phyloP scores from a whole-genome alignment of 2,329 filamentous ascomycete species.

The Emericellopsis cladophorae region DNA sequence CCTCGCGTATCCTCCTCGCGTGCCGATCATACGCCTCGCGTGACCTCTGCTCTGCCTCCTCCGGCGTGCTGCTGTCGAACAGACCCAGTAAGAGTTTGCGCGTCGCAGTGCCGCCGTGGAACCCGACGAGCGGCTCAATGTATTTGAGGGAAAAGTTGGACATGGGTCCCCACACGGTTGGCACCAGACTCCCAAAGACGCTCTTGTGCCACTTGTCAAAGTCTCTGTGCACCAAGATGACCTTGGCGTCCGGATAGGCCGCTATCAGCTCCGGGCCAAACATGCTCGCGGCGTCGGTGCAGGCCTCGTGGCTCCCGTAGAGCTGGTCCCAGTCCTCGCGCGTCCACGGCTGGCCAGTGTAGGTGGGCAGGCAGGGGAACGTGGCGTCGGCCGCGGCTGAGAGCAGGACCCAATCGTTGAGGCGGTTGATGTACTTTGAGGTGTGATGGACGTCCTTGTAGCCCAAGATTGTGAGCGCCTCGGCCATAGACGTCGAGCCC shows the following conservation, averaged over 20 bases:
- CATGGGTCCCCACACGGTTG: conserved; percentile 9
- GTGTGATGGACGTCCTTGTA: conserved; percentile 19
- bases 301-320: conserved; percentile 14
- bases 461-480: conserved; percentile 17
- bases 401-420: conserved; percentile 11
- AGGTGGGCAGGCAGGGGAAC: conserved; percentile 12
- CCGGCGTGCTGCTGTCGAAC: conserved; percentile 8
- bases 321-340: conserved; percentile 19
- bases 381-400: conserved; percentile 15
- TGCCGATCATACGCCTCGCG: conserved; percentile 15
- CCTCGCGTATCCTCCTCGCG: conserved; percentile 12
- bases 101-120: conserved; percentile 9
- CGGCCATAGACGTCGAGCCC: conserved; percentile 18
- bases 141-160: conserved; percentile 7
- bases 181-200: conserved; percentile 14
- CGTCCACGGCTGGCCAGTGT: conserved; percentile 12
- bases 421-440: conserved; percentile 9
- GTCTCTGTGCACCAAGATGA: conserved; percentile 16
- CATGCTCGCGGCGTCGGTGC: conserved; percentile 14
- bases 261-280: conserved; percentile 15
- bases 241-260: conserved; percentile 18
- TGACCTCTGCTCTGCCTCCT: conserved; percentile 10
- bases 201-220: conserved; percentile 18
- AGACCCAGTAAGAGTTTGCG: conserved; percentile 15
- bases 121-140: conserved; percentile 18